phyloP scores from a whole-genome alignment of 2,329 filamentous ascomycete genomes.

The Beauveria scarabaeidicola region DNA sequence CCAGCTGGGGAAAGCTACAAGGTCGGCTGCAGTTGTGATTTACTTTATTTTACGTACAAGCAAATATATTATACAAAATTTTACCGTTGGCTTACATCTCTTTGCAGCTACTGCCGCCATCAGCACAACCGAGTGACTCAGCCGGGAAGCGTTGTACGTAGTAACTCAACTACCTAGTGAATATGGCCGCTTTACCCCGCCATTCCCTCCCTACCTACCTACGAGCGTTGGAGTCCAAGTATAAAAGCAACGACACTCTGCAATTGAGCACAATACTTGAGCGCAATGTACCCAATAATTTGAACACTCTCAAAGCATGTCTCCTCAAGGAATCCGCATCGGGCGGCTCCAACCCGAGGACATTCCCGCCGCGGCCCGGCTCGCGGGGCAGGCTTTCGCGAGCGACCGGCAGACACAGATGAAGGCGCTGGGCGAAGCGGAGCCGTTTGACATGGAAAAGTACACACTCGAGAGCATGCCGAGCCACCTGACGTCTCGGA shows the following conservation, averaged over 20 bases:
- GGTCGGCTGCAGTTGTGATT: not conserved
- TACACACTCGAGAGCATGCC: slow-evolving; percentile 19
- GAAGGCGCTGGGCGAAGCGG: slow-evolving; percentile 22
- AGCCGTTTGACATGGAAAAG: slow-evolving; percentile 21
- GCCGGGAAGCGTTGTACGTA: not conserved
- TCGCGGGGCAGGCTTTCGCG: slow-evolving; percentile 23
- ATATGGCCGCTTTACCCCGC: not conserved
- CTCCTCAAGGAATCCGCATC: slow-evolving; percentile 16
- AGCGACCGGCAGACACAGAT: slow-evolving; percentile 28
- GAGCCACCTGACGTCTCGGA: slow-evolving; percentile 16
- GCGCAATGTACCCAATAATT: not conserved
- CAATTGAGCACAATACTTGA: not conserved
- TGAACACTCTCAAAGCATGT: slow-evolving; percentile 11
- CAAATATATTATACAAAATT: not conserved
- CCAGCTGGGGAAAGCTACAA: not conserved
- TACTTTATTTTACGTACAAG: not conserved
- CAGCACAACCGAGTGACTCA: slow-evolving; percentile 8
- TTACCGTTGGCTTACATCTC: not conserved
- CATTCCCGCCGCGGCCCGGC: slow-evolving; percentile 21
- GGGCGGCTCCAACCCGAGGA: slow-evolving; percentile 19
- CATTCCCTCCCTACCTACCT: not conserved
- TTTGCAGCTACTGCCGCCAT: not conserved
- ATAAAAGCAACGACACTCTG: not conserved
- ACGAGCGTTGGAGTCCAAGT: not conserved
- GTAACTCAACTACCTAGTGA: too few species aligned